Evolutionary conservation across 2,329 filamentous ascomycete species (phyloP), one percentile per base, ranked within the genome.

Genomic region (Emmonsia crescens): DNA sequence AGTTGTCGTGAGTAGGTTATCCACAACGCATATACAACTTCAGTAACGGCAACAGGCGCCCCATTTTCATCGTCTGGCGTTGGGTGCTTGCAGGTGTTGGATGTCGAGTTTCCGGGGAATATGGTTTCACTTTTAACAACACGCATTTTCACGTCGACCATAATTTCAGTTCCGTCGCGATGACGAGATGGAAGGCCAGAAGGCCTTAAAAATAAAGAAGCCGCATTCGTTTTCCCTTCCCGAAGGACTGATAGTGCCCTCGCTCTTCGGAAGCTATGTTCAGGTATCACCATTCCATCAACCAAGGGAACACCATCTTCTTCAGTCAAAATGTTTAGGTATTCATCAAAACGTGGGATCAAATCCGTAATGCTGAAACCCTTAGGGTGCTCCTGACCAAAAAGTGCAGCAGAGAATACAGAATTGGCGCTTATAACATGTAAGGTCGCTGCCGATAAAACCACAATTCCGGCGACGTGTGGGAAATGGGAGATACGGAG

Each of bases 381-480:
- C 68, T 96, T 88, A 0, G 91, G 88, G 65, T 87, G 88, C 67
- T 90, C 86, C 72, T 95, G 86, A 3, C 94, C 94, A 73, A 99
- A 99, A 2, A 99, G 80, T 0, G 92, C 91, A 6, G 90, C 89
- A 8, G 90, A 95, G 71, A 99, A 97, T 24, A 95, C 93, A 2
- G 91, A 89, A 73, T 99, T 99, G 9, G 92, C 94, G 76, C 92
- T 96, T 71, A 89, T 89, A 68, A 99, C 89, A 57, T 85, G 84
- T 65, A 97, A 81, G 0, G 83, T 85, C 36, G 85, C 78, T 1
- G 93, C 88, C n/a, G 89, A 88, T 14, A 99, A 81, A 9, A 99
- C 92, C 70, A 99, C 86, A 69, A 99, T 96, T 57, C 94, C 94
- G 61, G 94, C 94, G 75, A 99, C 96, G 72, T 99, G 93, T 19